Evolutionary conservation across 352 stramenopile genomes (phyloP), one percentile per base, ranked within the genome.

Genomic region (Thalassiosira mediterranea): DNA sequence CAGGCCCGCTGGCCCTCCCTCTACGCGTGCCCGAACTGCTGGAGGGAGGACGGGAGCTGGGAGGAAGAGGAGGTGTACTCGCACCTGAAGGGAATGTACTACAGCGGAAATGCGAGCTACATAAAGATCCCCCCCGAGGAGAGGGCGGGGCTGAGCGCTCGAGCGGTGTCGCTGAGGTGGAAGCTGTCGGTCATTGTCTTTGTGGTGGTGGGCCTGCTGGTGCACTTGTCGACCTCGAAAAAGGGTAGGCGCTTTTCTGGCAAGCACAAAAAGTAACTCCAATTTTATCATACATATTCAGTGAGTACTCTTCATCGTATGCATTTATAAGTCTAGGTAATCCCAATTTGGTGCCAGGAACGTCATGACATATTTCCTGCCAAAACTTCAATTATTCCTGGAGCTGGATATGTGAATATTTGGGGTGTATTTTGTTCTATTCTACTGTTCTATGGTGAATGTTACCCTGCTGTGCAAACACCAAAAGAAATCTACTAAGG

Each of bases 11-110:
- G 76, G 74, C 86, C 86, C 17, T 76, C 77, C 8, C 53, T 70
- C 28, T 46, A 63, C 10, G 46, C 70, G 19, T 92, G 86, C 68
- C 78, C 81, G 29, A 66, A 71, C 44, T 92, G 86, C 67, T 92
- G 86, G 86, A 46, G 67, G 29, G 52, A 63, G 15, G 75, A 89
- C 72, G 73, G 69, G 46, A 66, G 58, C 54, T 90, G 76, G 67
- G 67, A 89, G 52, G 46, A 80, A 52, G 75, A 87, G 34, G 62
- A 69, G 28, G 49, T 91, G 13, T 89, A 79, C 63, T 58, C 79
- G 48, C 77, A 77, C 52, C 53, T 91, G 0, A 54, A 72, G 42
- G 46, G 70, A 8, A 70, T 59, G 2, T 91, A 88, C 60, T 91
- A 83, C 82, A 63, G 28, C 48, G 69, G 44, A 17, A 71, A 71